Conservation (phyloP, 352 stramenopile species). For the Poterioochromonas sp. region DNA sequence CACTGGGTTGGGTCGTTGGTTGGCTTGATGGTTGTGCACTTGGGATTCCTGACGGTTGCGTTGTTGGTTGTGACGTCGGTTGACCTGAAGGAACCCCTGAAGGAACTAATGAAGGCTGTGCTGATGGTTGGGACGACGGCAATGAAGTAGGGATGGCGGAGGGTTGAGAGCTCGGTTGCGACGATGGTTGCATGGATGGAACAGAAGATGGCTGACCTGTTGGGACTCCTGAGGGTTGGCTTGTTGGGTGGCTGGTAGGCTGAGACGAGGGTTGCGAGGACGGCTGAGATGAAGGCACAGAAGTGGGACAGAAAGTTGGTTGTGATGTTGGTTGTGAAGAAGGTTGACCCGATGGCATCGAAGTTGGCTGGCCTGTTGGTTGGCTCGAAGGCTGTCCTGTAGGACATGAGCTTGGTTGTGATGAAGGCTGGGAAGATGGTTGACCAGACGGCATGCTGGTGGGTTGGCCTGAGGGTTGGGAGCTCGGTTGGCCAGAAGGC, state of each 20-base stretch:
- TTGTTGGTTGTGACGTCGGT: slow-evolving; percentile 13
- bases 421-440: slow-evolving; percentile 3
- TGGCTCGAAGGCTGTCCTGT: slow-evolving; percentile 2
- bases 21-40: not conserved
- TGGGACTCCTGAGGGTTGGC: slow-evolving; percentile 9
- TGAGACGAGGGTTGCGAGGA: not conserved
- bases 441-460: not conserved
- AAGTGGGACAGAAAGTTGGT: not conserved
- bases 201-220: not conserved
- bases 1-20: slow-evolving; percentile 12
- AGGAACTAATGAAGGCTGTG: not conserved
- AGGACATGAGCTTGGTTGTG: not conserved
- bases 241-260: slow-evolving; percentile 3
- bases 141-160: not conserved
- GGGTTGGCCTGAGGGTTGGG: slow-evolving; percentile 3
- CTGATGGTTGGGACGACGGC: not conserved
- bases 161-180: not conserved
- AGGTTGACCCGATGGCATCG: not conserved
- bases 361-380: slow-evolving; percentile 1
- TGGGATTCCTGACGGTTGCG: not conserved
- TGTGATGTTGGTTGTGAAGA: not conserved
- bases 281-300: not conserved
- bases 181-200: slow-evolving; percentile 5
- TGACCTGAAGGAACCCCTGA: not conserved
- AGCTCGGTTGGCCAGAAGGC: not conserved